These are phyloP conservation scores for Achaetomium macrosporum DNA, from an alignment of 2,329 filamentous ascomycete species.

Conservation along the genomic window DNA sequence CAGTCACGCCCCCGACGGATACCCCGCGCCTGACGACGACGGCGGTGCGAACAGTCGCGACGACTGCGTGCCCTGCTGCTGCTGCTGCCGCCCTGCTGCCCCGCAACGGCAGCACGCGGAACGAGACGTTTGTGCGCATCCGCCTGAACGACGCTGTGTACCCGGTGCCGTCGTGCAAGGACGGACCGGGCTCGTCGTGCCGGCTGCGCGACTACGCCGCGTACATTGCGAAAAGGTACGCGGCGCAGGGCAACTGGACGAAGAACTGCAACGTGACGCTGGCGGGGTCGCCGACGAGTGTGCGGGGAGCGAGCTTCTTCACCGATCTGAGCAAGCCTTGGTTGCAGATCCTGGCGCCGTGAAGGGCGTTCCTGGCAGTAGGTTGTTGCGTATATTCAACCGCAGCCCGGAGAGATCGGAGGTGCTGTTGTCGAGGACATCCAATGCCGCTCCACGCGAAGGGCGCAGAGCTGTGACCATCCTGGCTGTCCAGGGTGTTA, in stretches of 20 bases:
- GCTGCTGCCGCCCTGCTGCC: not conserved
- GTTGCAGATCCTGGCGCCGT: slow-evolving; percentile 20
- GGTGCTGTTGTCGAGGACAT: too few species aligned
- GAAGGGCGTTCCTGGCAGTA: not conserved
- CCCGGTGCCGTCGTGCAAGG: slow-evolving; percentile 48
- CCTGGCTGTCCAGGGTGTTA: too few species aligned
- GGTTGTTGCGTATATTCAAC: too few species aligned
- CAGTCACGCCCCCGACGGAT: not conserved
- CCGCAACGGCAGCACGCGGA: slow-evolving; percentile 14
- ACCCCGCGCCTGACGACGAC: not conserved
- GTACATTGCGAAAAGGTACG: slow-evolving; percentile 41
- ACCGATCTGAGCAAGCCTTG: slow-evolving; percentile 33
- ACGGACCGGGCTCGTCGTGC: slow-evolving; percentile 51
- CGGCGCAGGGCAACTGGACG: slow-evolving; percentile 44
- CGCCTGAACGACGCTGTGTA: slow-evolving; percentile 59
- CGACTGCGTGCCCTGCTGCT: not conserved
- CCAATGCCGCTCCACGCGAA: too few species aligned
- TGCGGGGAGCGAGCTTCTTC: slow-evolving; percentile 45
- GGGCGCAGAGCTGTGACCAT: too few species aligned
- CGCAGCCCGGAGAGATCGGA: too few species aligned
- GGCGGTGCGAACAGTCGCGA: not conserved
- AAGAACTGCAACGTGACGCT: slow-evolving; percentile 42
- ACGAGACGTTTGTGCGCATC: slow-evolving; percentile 45
- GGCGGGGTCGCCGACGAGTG: slow-evolving; percentile 24
- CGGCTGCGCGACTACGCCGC: slow-evolving; percentile 40